A percentile compares a stretch with the other conserved stretches of the same genome.
Evolutionary conservation across 176 grass and related monocot genomes (phyloP).

Genomic region (Dactylis glomerata): DNA sequence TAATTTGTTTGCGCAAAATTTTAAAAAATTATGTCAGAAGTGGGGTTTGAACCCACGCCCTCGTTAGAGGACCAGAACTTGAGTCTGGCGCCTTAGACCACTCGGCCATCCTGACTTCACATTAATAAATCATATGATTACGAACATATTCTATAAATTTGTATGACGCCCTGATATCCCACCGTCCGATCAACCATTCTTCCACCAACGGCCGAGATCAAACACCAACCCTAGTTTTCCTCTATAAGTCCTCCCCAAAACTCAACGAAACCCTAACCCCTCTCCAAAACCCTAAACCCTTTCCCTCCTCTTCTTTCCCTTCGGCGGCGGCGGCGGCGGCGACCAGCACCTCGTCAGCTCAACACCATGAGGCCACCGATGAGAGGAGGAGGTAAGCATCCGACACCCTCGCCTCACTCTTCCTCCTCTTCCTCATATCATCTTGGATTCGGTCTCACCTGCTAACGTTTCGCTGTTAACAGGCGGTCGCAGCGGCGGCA

Average conservation of each 20-base stretch:
- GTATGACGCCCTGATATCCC: neutral
- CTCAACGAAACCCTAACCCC: neutral
- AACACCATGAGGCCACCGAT: conserved; percentile 49
- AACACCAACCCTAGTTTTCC: conserved; percentile 4
- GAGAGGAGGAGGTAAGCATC: conserved; percentile 24
- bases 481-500: conserved; percentile 39
- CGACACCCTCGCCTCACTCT: neutral
- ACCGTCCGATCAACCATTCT: conserved; percentile 4
- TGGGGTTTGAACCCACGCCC: conserved; percentile 83
- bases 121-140: neutral
- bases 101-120: conserved; percentile 81
- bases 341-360: neutral
- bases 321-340: conserved; percentile 22
- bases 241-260: conserved; percentile 23
- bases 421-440: too few species aligned
- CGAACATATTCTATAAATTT: accelerated
- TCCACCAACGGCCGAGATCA: neutral
- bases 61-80: conserved; percentile 75
- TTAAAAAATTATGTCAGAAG: conserved; percentile 18
- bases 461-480: neutral
- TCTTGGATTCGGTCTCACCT: neutral
- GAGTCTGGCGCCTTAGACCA: conserved; percentile 99
- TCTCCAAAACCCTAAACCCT: conserved; percentile 43
- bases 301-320: neutral
- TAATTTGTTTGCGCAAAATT: too few species aligned